phyloP scores from a whole-genome alignment of 83 land plant species.

The Thuja plicata region DNA sequence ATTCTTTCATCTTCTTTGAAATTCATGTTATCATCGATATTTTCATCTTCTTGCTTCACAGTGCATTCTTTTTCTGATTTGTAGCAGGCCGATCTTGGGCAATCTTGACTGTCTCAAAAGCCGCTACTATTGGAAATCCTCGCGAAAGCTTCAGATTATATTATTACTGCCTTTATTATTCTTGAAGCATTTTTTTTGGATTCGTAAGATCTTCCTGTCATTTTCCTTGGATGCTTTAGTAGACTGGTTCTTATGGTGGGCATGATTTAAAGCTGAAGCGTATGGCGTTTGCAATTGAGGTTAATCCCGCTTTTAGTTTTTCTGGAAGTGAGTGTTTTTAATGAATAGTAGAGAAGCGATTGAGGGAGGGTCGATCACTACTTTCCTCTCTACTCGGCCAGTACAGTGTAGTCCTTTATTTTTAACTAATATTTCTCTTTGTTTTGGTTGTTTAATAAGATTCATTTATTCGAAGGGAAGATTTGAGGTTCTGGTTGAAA shows the following conservation, averaged over 20 bases:
- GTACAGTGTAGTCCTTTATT: too few relatives aligned
- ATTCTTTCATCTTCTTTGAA: too few relatives aligned
- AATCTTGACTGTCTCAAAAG: too few relatives aligned
- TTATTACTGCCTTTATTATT: background rate
- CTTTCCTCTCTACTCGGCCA: too few relatives aligned
- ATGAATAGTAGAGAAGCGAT: conserved; percentile 9
- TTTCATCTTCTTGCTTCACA: too few relatives aligned
- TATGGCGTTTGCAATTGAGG: background rate
- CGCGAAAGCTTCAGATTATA: background rate
- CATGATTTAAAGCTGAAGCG: background rate
- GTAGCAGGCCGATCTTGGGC: too few relatives aligned
- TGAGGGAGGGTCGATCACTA: conserved; percentile 31
- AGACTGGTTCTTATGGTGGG: background rate
- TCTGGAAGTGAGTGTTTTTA: background rate
- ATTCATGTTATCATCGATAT: too few relatives aligned
- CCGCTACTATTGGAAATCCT: background rate
- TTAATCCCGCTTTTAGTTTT: background rate
- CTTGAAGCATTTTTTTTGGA: background rate
- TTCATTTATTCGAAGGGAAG: too few relatives aligned
- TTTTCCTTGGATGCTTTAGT: background rate
- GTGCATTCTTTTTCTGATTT: too few relatives aligned
- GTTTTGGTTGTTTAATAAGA: too few relatives aligned
- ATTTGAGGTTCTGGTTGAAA: too few relatives aligned
- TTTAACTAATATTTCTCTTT: too few relatives aligned
- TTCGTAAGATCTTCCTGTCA: background rate